Evolutionary conservation across 2,329 filamentous ascomycete genomes (phyloP).

Genomic region (Didymella glomerata): DNA sequence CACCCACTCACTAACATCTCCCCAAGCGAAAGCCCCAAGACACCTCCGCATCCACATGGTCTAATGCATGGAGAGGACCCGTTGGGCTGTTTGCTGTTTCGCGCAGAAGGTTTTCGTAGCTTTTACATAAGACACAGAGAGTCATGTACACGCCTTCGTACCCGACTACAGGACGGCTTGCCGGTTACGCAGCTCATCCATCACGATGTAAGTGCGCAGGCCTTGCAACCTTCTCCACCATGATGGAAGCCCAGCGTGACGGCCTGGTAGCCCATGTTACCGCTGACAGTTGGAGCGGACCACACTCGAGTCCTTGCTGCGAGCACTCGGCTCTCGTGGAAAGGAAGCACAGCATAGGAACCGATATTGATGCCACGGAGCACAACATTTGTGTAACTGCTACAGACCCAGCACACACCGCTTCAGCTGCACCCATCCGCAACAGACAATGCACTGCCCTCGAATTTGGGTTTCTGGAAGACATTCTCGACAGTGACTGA

Average conservation of each 20-base stretch:
- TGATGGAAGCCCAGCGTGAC: slow-evolving; percentile 30
- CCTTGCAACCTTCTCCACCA: slow-evolving; percentile 34
- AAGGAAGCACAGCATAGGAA: slow-evolving; percentile 32
- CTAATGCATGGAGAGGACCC: slow-evolving; percentile 16
- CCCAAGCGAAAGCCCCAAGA: slow-evolving; percentile 12
- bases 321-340: slow-evolving; percentile 12
- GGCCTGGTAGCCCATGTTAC: slow-evolving; percentile 17
- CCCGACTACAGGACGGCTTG: slow-evolving; percentile 6
- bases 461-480: slow-evolving; percentile 29
- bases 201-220: slow-evolving; percentile 20
- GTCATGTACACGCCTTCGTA: slow-evolving; percentile 10
- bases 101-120: slow-evolving; percentile 12
- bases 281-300: slow-evolving; percentile 25
- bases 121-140: slow-evolving; percentile 24
- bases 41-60: slow-evolving; percentile 17
- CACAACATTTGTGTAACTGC: slow-evolving; percentile 41
- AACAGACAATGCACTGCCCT: slow-evolving; percentile 30
- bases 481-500: slow-evolving; percentile 11
- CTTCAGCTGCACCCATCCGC: slow-evolving; percentile 36
- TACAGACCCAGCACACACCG: slow-evolving; percentile 40
- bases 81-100: slow-evolving; percentile 21
- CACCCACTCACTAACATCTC: slow-evolving; percentile 7
- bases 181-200: slow-evolving; percentile 22
- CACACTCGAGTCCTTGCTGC: slow-evolving; percentile 25
- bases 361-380: slow-evolving; percentile 43